These are phyloP conservation scores for Talaromyces pinophilus DNA, from an alignment of 2,329 filamentous ascomycete species.

Conservation along the genomic window DNA sequence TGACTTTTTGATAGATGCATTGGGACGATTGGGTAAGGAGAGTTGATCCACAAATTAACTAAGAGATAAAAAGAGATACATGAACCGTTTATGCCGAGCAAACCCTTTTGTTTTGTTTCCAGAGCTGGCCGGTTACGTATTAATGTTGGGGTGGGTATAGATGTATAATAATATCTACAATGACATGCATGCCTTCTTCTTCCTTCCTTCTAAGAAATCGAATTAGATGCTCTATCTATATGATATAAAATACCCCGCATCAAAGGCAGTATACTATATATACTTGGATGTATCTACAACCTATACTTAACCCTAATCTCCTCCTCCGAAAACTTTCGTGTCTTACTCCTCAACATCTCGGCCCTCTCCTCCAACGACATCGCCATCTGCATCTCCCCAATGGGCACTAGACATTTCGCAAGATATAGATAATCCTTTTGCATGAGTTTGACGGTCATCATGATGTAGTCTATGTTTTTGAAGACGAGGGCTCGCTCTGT, in stretches of 20 bases:
- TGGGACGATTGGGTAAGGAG: slow-evolving; percentile 60
- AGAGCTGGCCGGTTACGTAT: not conserved
- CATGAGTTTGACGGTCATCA: slow-evolving; percentile 69
- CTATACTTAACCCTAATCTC: slow-evolving; percentile 52
- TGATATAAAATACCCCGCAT: not conserved
- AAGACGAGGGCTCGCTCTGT: slow-evolving; percentile 72
- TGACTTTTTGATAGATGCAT: slow-evolving; percentile 61
- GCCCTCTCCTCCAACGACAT: slow-evolving; percentile 66
- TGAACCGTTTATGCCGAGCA: too few species aligned
- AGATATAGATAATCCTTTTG: slow-evolving; percentile 71
- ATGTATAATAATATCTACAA: slow-evolving; percentile 21
- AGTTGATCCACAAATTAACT: slow-evolving; percentile 34
- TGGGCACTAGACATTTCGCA: slow-evolving; percentile 70
- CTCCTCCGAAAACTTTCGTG: slow-evolving; percentile 64
- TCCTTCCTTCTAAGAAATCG: not conserved
- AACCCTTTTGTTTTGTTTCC: not conserved
- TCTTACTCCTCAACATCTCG: slow-evolving; percentile 64
- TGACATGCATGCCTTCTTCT: not conserved
- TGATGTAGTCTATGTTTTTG: slow-evolving; percentile 77
- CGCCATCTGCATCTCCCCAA: slow-evolving; percentile 65
- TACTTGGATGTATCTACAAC: not conserved
- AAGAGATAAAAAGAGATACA: too few species aligned
- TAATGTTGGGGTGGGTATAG: slow-evolving; percentile 1
- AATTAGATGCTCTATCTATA: not conserved
- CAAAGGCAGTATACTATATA: not conserved